These are phyloP conservation scores for Jamesozyma hellenica DNA, from an alignment of 805 yeast genomes.

Conservation along the genomic window DNA sequence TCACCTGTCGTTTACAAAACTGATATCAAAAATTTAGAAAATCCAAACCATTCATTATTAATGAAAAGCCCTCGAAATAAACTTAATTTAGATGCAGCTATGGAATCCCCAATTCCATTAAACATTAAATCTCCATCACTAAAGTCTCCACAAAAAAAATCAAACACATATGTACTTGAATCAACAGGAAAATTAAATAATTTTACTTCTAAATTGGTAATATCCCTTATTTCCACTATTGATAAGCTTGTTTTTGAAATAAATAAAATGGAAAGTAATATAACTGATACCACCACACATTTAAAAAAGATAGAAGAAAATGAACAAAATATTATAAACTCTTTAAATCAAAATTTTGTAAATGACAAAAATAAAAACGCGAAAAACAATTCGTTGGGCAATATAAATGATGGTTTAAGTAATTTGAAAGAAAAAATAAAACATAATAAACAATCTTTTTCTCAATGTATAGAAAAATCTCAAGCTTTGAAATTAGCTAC, in stretches of 20 bases:
- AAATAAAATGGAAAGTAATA: background rate
- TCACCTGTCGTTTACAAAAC: constrained; percentile 29
- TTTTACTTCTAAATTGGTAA: background rate
- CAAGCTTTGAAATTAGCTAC: constrained; percentile 55
- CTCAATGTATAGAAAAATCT: constrained; percentile 43
- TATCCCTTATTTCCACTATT: background rate
- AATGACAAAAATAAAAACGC: background rate
- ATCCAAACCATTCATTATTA: background rate
- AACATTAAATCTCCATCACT: background rate
- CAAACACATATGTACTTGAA: background rate
- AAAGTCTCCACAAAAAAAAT: background rate
- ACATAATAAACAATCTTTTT: constrained; percentile 5
- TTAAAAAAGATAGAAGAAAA: background rate
- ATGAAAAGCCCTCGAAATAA: background rate
- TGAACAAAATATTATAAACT: background rate
- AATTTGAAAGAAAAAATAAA: background rate
- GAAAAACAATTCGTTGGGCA: background rate
- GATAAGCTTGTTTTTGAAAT: background rate
- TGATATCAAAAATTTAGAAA: constrained; percentile 37
- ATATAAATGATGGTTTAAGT: background rate
- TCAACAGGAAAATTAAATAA: background rate
- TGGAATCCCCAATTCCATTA: background rate
- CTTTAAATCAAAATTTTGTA: background rate
- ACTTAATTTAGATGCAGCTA: background rate
- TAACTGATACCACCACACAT: background rate